Evolutionary conservation across 1,139 yeast species (phyloP), one percentile per base, ranked within the genome.

Genomic region (Geotrichum candidum): DNA sequence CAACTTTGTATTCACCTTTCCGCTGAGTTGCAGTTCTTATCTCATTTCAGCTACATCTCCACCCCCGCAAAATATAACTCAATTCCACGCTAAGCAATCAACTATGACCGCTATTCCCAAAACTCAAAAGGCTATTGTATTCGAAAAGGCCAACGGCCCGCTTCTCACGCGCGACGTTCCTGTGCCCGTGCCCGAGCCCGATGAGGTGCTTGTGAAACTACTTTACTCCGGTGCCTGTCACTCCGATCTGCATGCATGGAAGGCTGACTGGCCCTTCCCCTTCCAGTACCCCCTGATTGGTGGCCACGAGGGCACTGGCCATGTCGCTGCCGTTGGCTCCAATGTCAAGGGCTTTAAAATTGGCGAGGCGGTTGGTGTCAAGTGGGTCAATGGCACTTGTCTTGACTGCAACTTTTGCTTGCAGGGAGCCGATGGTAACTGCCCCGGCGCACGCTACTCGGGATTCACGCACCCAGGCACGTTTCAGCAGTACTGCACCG

Each of bases 391-490:
- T 38, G 61, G 60, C 22, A 69, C 70, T 38, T 69, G 71, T 51
- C 63, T 65, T 18, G 68, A 65, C 57, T 69, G 71, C 60, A 31
- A 63, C 56, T 31, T 68, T 70, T 61, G 62, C 31, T 57, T 54
- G 15, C 65, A 65, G 10, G 69, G 65, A 35, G 65, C 66, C 25
- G 71, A 68, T 52, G 65, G 63, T 3, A 61, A 56, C 57, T 69
- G 71, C 57, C 54, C 59, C 29, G 58, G 64, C 13, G 57, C 63
- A 6, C 54, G 62, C 18, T 66, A 56, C 56, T 65, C 88, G 29
- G 90, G 91, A 67, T 84, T 83, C 77, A 84, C 87, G 46, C 86
- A 83, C 72, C 88, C 85, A 72, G 91, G 91, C 67, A 83, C 90
- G 45, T 86, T 86, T 84, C 90, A 86, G 75, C 87, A 86, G 74